Conservation (phyloP, 768 basidiomycete species). For the Russula sp. region DNA sequence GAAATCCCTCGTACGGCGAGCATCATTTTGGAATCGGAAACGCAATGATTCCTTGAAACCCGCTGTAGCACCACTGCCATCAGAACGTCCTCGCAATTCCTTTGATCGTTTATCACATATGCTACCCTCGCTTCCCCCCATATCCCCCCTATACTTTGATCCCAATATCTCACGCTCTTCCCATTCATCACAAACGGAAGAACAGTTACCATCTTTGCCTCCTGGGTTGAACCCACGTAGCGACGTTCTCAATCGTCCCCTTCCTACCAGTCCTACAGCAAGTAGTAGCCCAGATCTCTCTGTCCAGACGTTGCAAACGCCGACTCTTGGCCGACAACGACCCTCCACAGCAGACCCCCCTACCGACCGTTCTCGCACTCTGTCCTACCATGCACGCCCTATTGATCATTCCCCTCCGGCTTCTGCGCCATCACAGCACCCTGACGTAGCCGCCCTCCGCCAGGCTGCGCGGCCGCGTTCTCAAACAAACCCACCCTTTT, state of each 20-base stretch:
- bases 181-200: constrained; percentile 27
- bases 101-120: constrained; percentile 30
- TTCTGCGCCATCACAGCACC: constrained; percentile 23
- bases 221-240: constrained; percentile 13
- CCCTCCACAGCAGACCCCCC: constrained; percentile 39
- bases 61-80: constrained; percentile 26
- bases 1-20: constrained; percentile 14
- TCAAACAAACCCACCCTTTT: constrained; percentile 59
- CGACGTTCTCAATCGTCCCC: neutral
- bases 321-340: constrained; percentile 23
- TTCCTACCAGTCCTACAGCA: constrained; percentile 4
- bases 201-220: constrained; percentile 17
- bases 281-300: constrained; percentile 11
- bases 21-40: constrained; percentile 24
- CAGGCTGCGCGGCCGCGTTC: constrained; percentile 39
- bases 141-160: constrained; percentile 39
- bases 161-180: constrained; percentile 21
- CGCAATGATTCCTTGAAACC: constrained; percentile 36
- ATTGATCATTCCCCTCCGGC: constrained; percentile 1
- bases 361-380: constrained; percentile 26
- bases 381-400: constrained; percentile 23
- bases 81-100: constrained; percentile 24
- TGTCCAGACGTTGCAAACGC: neutral
- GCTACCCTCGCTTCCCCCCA: constrained; percentile 35
- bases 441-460: constrained; percentile 23